Percentiles rank a stretch among this genome's conserved stretches.
Conservation (phyloP, 495 filamentous ascomycete species). For the Talaromyces adpressus region DNA sequence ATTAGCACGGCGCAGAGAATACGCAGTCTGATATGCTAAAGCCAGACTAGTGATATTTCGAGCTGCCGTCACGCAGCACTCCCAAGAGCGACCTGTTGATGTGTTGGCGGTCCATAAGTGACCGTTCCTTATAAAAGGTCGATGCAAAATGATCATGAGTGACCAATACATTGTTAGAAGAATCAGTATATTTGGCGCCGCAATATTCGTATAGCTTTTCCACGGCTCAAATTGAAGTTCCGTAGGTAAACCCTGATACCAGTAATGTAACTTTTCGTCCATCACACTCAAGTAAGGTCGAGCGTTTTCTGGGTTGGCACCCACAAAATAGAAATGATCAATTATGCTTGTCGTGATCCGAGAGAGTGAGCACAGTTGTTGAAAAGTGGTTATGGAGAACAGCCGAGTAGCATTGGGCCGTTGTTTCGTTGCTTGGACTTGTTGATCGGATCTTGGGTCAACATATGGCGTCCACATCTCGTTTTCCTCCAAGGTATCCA, state of each 20-base stretch:
- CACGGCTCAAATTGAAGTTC: constrained; percentile 15
- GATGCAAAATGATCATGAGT: constrained; percentile 19
- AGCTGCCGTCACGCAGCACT: constrained; percentile 18
- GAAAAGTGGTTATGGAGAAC: constrained; percentile 16
- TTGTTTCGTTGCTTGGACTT: background rate
- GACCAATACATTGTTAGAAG: constrained; percentile 18
- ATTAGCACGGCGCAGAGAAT: constrained; percentile 11
- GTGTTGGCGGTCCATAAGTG: constrained; percentile 19
- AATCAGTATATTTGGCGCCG: constrained; percentile 15
- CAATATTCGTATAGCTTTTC: too few species aligned
- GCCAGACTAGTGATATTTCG: constrained; percentile 14
- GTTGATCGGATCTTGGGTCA: background rate
- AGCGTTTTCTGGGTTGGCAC: constrained; percentile 11
- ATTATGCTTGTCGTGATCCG: constrained; percentile 20
- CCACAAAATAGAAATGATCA: constrained; percentile 21
- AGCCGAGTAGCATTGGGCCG: constrained; percentile 5
- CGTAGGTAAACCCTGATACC: constrained; percentile 17
- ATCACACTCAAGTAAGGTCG: constrained; percentile 9
- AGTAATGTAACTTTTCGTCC: constrained; percentile 13
- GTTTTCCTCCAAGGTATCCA: constrained; percentile 25
- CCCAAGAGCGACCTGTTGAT: constrained; percentile 9
- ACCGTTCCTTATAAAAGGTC: constrained; percentile 21
- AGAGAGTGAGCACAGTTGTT: constrained; percentile 16
- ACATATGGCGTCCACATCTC: constrained; percentile 21
- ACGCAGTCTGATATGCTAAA: constrained; percentile 12